Conservation (phyloP, 306 rosid species). For the Corylus avellana region DNA sequence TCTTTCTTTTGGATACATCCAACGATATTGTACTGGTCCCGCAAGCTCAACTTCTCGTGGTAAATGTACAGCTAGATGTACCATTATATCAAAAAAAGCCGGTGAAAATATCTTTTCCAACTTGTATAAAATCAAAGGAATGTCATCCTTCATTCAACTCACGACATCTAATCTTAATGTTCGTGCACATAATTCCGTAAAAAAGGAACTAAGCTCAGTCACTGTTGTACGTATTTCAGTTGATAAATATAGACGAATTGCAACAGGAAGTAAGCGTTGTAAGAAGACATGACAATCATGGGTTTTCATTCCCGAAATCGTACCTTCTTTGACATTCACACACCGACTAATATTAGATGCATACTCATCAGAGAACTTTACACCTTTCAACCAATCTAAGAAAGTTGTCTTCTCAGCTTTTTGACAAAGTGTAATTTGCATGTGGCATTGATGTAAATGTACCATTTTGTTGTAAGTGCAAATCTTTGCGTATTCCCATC, state of each 20-base stretch:
- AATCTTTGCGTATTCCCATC: not conserved
- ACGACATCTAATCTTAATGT: not conserved
- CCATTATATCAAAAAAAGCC: no score
- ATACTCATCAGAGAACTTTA: not conserved
- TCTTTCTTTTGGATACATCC: no score
- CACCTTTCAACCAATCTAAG: not conserved
- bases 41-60: no score
- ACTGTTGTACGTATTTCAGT: not conserved
- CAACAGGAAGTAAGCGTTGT: not conserved
- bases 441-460: no score
- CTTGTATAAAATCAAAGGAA: no score
- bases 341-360: not conserved
- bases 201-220: not conserved
- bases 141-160: no score
- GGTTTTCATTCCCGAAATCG: not conserved
- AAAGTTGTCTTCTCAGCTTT: no score
- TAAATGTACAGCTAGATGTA: no score
- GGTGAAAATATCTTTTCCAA: no score
- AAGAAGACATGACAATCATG: conserved; percentile 10
- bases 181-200: not conserved
- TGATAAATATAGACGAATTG: not conserved
- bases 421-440: not conserved
- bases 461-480: not conserved
- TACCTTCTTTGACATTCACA: no score
- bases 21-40: no score